These are phyloP conservation scores for Fusarium scirpi DNA, from an alignment of 2,329 filamentous ascomycete genomes.

Conservation along the genomic window DNA sequence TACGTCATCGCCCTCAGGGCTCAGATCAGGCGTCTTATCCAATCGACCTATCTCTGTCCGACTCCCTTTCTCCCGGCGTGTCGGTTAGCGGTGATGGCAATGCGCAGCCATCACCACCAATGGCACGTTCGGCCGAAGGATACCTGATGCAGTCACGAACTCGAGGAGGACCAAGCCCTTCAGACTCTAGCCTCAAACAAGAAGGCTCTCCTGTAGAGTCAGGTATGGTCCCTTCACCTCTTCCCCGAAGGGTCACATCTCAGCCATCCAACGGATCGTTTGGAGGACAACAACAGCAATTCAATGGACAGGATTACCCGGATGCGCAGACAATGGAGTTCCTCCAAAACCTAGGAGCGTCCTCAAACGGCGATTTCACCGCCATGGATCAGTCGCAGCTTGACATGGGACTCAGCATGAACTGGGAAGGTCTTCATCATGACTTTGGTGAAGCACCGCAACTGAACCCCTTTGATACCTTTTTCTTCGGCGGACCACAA, in stretches of 20 bases:
- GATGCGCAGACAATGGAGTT: constrained; percentile 68
- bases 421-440: constrained; percentile 72
- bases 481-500: constrained; percentile 74
- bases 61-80: constrained; percentile 56
- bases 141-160: constrained; percentile 50
- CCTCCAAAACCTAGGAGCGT: constrained; percentile 59
- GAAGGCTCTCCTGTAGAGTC: constrained; percentile 55
- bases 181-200: constrained; percentile 46
- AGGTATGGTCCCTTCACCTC: constrained; percentile 59
- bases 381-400: constrained; percentile 62
- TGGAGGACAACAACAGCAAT: constrained; percentile 48
- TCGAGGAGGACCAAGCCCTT: constrained; percentile 49
- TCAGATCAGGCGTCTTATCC: constrained; percentile 51
- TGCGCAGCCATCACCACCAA: constrained; percentile 56
- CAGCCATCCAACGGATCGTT: constrained; percentile 52
- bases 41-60: constrained; percentile 55
- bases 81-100: constrained; percentile 52
- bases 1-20: constrained; percentile 47
- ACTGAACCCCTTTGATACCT: constrained; percentile 77
- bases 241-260: constrained; percentile 53
- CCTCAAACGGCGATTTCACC: constrained; percentile 50
- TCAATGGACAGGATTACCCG: constrained; percentile 56
- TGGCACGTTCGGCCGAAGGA: constrained; percentile 51
- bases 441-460: constrained; percentile 71
- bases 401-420: constrained; percentile 75